Conservation (phyloP, 148 eudicot genomes). For the Nepenthes gracilis region DNA sequence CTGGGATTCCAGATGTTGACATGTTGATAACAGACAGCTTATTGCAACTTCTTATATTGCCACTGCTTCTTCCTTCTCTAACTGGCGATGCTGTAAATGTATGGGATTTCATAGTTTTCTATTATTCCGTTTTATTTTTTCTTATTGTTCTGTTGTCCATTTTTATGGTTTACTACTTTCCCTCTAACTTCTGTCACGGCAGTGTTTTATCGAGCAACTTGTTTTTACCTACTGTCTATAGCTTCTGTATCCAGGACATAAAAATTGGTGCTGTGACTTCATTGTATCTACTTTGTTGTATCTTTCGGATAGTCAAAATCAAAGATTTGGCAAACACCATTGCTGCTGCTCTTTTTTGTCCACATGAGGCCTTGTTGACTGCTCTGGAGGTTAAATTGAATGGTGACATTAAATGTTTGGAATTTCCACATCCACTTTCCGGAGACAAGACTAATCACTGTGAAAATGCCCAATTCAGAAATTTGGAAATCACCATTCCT, state of each 20-base stretch:
- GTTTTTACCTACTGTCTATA: conserved; percentile 24
- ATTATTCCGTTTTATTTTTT: conserved; percentile 5
- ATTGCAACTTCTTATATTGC: conserved; percentile 72
- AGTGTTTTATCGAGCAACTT: conserved; percentile 10
- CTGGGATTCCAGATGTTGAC: conserved; percentile 96
- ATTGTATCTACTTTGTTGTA: conserved; percentile 75
- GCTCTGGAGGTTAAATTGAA: conserved; percentile 41
- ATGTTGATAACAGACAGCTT: conserved; percentile 63
- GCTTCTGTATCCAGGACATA: conserved; percentile 52
- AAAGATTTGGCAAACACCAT: conserved; percentile 90
- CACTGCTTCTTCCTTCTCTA: conserved; percentile 85
- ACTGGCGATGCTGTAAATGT: conserved; percentile 40
- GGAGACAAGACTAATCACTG: conserved; percentile 22
- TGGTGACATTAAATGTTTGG: conserved; percentile 22
- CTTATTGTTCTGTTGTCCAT: conserved; percentile 4
- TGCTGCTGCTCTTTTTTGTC: conserved; percentile 77
- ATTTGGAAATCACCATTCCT: conserved; percentile 25
- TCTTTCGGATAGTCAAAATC: conserved; percentile 82
- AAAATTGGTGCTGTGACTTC: conserved; percentile 58
- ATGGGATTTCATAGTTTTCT: conserved; percentile 13
- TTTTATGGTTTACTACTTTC: conserved; percentile 2
- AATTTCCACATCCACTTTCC: conserved; percentile 8
- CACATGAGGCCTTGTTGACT: conserved; percentile 31
- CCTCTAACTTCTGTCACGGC: conserved; percentile 3
- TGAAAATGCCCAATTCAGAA: conserved; percentile 14